phyloP scores from a whole-genome alignment of 2,329 filamentous ascomycete species.

The Moelleriella libera region DNA sequence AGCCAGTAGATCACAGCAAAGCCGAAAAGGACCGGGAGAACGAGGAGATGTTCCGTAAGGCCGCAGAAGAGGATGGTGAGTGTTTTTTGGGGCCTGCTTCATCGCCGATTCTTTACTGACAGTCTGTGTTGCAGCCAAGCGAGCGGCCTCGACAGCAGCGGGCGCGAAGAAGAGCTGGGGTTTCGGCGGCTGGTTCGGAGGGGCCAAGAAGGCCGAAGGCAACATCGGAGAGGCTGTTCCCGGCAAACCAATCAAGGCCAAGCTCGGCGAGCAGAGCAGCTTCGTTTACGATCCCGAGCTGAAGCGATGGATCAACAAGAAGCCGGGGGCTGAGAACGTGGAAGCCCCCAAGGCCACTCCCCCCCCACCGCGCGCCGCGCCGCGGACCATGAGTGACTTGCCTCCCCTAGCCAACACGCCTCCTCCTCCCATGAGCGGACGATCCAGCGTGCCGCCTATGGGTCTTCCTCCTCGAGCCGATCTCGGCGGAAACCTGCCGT shows the following conservation, averaged over 20 bases:
- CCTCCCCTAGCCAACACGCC: slow-evolving; percentile 28
- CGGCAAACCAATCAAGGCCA: slow-evolving; percentile 69
- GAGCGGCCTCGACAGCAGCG: slow-evolving; percentile 33
- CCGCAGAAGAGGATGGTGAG: slow-evolving; percentile 63
- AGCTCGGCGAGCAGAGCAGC: slow-evolving; percentile 82
- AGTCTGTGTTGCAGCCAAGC: slow-evolving; percentile 36
- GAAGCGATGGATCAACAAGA: slow-evolving; percentile 98
- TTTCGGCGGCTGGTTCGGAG: slow-evolving; percentile 74
- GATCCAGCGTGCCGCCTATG: slow-evolving; percentile 18
- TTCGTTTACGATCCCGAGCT: slow-evolving; percentile 94
- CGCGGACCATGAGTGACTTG: slow-evolving; percentile 38
- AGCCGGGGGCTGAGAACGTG: slow-evolving; percentile 52
- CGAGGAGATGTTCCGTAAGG: slow-evolving; percentile 72
- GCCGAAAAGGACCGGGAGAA: slow-evolving; percentile 63
- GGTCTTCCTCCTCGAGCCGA: slow-evolving; percentile 10
- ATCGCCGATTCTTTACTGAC: background rate
- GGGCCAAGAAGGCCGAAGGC: slow-evolving; percentile 42
- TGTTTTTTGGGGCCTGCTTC: background rate
- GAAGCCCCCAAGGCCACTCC: slow-evolving; percentile 53
- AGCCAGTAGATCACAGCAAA: slow-evolving; percentile 42
- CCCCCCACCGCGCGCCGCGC: slow-evolving; percentile 57
- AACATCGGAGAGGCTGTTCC: slow-evolving; percentile 23
- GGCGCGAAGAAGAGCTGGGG: slow-evolving; percentile 57
- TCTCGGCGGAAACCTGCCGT: background rate
- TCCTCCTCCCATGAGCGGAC: slow-evolving; percentile 15